Evolutionary conservation across 441 rosid species (phyloP), one percentile per base, ranked within the genome.

Genomic region (Euphorbia celastroides): DNA sequence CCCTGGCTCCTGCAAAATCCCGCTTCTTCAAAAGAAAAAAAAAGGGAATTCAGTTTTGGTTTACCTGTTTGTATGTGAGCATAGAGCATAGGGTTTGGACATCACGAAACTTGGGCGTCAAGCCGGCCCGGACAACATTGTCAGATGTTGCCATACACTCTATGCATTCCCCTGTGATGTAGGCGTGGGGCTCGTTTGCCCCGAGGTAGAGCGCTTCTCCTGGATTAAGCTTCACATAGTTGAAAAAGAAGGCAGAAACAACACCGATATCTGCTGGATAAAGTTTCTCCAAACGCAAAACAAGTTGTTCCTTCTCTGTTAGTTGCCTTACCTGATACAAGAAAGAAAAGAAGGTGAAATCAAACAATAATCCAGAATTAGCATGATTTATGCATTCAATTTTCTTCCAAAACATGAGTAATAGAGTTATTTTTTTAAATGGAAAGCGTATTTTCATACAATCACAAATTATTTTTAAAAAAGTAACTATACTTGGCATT

Each of bases 121-220:
- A 86, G 67, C 96, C 96, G 60, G 96, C 96, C 26, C 96, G 83
- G 31, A 89, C 91, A 57, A 89, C 96, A 65, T 87, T 89, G 81
- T 89, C 93, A 7, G 96, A 89, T 30, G 96, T 84, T 60, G 93
- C 96, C 96, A 89, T 89, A 82, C 93, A 87, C 56, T 89, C 96
- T 16, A 87, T 50, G 69, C 93, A 89, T 41, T 89, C 96, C 5
- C 96, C 96, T n/a, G 64, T 73, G 48, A 89, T 57, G 63, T 87
- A 89, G 0, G 96, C 96, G 71, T 89, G 96, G 16, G 89, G 96
- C 72, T 87, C 91, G 74, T 89, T 85, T 58, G 89, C 84, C 66
- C 89, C 89, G 10, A 89, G 86, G 77, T 80, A 87, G 72, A 89
- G 75, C 57, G 93, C 96, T 86, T 89, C 87, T 64, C 96, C 96